Evolutionary conservation across 129 eudicot species (phyloP).

Genomic region (Pulicaria dysenterica): DNA sequence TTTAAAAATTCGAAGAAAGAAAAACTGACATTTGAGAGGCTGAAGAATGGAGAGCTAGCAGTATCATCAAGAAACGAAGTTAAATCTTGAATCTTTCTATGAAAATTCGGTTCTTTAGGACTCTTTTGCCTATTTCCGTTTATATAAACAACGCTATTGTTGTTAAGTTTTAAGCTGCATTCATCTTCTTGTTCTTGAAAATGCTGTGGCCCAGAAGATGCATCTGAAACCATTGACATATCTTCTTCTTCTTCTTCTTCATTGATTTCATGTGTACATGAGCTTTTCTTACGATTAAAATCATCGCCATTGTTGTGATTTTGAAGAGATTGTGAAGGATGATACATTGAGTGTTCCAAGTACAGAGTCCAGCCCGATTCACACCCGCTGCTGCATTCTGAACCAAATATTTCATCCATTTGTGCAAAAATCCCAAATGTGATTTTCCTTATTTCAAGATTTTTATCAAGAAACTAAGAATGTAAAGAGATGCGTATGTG

Average conservation of each 20-base stretch:
- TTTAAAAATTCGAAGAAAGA: neutral
- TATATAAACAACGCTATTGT: slow-evolving; percentile 12
- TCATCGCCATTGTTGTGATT: slow-evolving; percentile 24
- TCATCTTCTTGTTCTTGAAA: slow-evolving; percentile 43
- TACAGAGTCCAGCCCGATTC: slow-evolving; percentile 95
- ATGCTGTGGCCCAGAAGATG: slow-evolving; percentile 86
- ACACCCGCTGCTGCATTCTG: slow-evolving; percentile 79
- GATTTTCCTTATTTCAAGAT: slow-evolving; percentile 10
- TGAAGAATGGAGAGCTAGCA: slow-evolving; percentile 72
- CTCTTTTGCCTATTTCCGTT: slow-evolving; percentile 40
- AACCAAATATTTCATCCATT: slow-evolving; percentile 46
- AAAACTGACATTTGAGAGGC: slow-evolving; percentile 47
- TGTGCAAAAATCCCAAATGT: slow-evolving; percentile 5
- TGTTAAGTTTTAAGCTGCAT: slow-evolving; percentile 20
- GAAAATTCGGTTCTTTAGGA: slow-evolving; percentile 27
- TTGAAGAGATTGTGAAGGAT: slow-evolving; percentile 40
- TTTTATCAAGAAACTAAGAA: neutral
- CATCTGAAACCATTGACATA: slow-evolving; percentile 87
- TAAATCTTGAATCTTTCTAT: slow-evolving; percentile 36
- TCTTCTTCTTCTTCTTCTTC: slow-evolving; percentile 67
- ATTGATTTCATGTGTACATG: slow-evolving; percentile 17
- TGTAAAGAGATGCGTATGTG: neutral
- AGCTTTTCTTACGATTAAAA: slow-evolving; percentile 18
- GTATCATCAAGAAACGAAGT: slow-evolving; percentile 77
- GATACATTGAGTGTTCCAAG: slow-evolving; percentile 57